Base-by-base conservation (phyloP, 768 basidiomycete species). In the Boletellus ananiceps region DNA sequence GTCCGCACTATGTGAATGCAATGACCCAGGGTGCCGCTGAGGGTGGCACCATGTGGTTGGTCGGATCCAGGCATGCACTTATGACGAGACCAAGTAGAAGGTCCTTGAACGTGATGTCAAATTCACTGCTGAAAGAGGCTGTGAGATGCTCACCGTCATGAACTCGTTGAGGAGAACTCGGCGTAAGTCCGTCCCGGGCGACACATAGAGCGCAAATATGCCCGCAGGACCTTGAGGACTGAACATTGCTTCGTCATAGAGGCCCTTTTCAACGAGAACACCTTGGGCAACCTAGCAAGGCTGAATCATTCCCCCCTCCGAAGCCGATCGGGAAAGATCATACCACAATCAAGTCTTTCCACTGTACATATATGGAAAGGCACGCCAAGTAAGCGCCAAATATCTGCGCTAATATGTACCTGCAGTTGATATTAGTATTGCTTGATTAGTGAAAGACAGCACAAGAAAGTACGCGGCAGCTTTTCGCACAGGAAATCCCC, bases 401-500 rank as follows among this genome's bases (percentile, higher is more conserved):
- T 52, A 84, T 73, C 59, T 89, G 86, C 0, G 83, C 77, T 12
- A 76, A 36, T 50, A 86, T 82, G 58, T 84, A 87, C 65, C 83
- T 85, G 19, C 9, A n/a, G 31, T 41, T 9, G 14, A 29, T 16
- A 32, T 69, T 54, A 37, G 59, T 52, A 31, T 46, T 37, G 34
- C 18, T 13, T 31, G 4, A 31, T 1, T 8, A 9, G 8, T 4
- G 57, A 9, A 39, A 41, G 49, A 35, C 44, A 49, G 53, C 54
- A 52, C 13, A 36, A 12, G 15, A n/a, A 58, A 69, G 50, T 35
- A 83, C 83, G 78, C 68, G 23, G 67, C 40, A 4, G 76, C 82
- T 49, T 82, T 85, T 39, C 60, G 45, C 12, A 63, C 46, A 2
- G 84, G 80, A 64, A 84, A 82, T 1, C 75, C 75, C 51, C 69